Evolutionary conservation across 805 yeast species (phyloP).

Genomic region (Nematodospora valgi): DNA sequence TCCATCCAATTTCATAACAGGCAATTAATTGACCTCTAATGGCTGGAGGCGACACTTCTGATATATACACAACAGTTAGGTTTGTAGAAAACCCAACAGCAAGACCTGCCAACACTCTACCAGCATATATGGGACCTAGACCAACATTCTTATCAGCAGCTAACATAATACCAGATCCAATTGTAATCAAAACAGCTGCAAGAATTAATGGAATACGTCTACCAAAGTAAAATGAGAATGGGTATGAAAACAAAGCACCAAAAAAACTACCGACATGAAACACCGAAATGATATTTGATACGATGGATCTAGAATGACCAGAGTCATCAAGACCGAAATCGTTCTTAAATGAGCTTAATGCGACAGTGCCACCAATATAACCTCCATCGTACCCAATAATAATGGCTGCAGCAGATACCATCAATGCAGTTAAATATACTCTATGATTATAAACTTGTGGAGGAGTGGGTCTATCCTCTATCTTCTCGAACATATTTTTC

Average conservation of each 20-base stretch:
- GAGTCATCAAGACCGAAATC: slow-evolving; percentile 28
- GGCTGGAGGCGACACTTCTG: slow-evolving; percentile 51
- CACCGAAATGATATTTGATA: slow-evolving; percentile 35
- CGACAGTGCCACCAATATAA: slow-evolving; percentile 39
- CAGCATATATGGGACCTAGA: slow-evolving; percentile 46
- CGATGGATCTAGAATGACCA: slow-evolving; percentile 17
- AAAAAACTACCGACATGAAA: slow-evolving; percentile 41
- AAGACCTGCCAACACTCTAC: slow-evolving; percentile 53
- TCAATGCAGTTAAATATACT: slow-evolving; percentile 31
- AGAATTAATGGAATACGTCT: slow-evolving; percentile 27
- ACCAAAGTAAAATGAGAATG: slow-evolving; percentile 32
- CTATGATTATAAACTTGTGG: slow-evolving; percentile 33
- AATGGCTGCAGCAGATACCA: slow-evolving; percentile 38
- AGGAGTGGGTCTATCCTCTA: slow-evolving; percentile 40
- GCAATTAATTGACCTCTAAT: slow-evolving; percentile 40
- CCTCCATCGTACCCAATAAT: slow-evolving; percentile 42
- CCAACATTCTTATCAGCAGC: slow-evolving; percentile 24
- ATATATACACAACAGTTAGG: slow-evolving; percentile 51
- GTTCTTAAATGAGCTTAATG: slow-evolving; percentile 25
- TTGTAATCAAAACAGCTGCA: slow-evolving; percentile 29
- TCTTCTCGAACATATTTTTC: slow-evolving; percentile 22
- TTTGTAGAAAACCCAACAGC: slow-evolving; percentile 58
- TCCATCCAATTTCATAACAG: slow-evolving; percentile 43
- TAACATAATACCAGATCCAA: slow-evolving; percentile 37
- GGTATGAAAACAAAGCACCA: slow-evolving; percentile 37